phyloP scores from a whole-genome alignment of 148 eudicot species.

The Agrostemma githago region DNA sequence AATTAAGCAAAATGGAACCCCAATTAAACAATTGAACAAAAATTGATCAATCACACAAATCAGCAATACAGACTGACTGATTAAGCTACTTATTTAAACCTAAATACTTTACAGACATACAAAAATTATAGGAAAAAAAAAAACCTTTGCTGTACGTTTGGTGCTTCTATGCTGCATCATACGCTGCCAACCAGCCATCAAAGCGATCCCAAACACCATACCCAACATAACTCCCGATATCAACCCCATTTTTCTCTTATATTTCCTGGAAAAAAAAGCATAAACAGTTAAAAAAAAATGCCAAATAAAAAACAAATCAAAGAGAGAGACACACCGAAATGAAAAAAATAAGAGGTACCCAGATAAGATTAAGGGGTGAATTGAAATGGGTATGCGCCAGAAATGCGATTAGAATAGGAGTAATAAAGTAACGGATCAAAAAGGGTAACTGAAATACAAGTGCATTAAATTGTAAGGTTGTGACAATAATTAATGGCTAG shows the following conservation, averaged over 20 bases:
- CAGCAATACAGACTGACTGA: not conserved
- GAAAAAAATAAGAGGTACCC: slow-evolving; percentile 8
- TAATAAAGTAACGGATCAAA: slow-evolving; percentile 18
- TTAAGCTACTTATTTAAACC: not conserved
- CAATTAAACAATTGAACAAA: not conserved
- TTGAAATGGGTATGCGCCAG: slow-evolving; percentile 4
- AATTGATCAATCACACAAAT: slow-evolving; percentile 9
- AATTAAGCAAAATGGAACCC: not conserved
- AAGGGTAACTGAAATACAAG: slow-evolving; percentile 23
- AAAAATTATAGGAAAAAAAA: not conserved
- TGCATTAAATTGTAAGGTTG: slow-evolving; percentile 17
- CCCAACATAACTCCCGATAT: slow-evolving; percentile 80
- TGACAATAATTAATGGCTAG: not conserved
- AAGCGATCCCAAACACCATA: slow-evolving; percentile 59
- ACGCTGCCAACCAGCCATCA: slow-evolving; percentile 87
- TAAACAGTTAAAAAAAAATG: not conserved
- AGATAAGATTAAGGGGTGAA: slow-evolving; percentile 3
- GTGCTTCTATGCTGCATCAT: slow-evolving; percentile 77
- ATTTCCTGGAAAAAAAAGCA: slow-evolving; percentile 18
- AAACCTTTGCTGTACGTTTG: slow-evolving; percentile 75
- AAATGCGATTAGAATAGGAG: slow-evolving; percentile 11
- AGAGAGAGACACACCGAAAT: not conserved
- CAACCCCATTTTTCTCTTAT: slow-evolving; percentile 61
- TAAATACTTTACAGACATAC: not conserved
- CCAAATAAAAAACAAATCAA: not conserved